Base-by-base conservation (phyloP, 2,329 filamentous ascomycete genomes). In the Colletotrichum lentis region DNA sequence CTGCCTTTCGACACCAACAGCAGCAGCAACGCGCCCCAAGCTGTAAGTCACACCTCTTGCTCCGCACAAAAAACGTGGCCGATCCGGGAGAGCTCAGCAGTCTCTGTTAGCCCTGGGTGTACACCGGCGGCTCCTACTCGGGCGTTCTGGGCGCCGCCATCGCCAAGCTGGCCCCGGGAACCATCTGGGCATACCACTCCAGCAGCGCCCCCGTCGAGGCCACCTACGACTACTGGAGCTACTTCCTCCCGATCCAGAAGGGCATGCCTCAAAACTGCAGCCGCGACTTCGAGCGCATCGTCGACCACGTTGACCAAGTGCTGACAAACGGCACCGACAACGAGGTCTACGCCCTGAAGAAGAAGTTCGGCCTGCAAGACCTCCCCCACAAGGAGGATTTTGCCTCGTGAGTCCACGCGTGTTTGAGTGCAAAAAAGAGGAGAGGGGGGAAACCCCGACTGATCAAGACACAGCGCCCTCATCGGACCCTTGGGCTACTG, bases 261-360 rank as follows among this genome's bases (percentile, higher is more conserved):
- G 86, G 85, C 8, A 88, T 88, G 84, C 81, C 86, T 6, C 74
- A 79, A 71, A 89, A 89, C 74, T 89, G 86, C 77, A 86, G 83
- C 73, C 77, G 73, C 3, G 85, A 88, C 72, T 76, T 87, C 37
- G 74, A 79, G 1, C 77, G 79, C 3, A 84, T 89, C 20, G 78
- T 87, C 44, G 80, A 85, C 10, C 77, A 88, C 70, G 78, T 88
- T n/a, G 86, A 89, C 73, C 77, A 75, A 60, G 78, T 84, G 31
- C 77, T 81, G 22, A 74, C 76, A 24, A 77, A 79, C 37, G 82
- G 83, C 18, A 81, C 78, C 2, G 75, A 75, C 11, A 76, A 78
- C 10, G 78, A 82, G 57, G 75, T 83, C 43, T 71, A 76, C 41
- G 74, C 75, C 0, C 74, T 88, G n/a, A 87, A 88, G 73, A 73